phyloP scores from a whole-genome alignment of 1,139 yeast species.

The Diutina siamensis region DNA sequence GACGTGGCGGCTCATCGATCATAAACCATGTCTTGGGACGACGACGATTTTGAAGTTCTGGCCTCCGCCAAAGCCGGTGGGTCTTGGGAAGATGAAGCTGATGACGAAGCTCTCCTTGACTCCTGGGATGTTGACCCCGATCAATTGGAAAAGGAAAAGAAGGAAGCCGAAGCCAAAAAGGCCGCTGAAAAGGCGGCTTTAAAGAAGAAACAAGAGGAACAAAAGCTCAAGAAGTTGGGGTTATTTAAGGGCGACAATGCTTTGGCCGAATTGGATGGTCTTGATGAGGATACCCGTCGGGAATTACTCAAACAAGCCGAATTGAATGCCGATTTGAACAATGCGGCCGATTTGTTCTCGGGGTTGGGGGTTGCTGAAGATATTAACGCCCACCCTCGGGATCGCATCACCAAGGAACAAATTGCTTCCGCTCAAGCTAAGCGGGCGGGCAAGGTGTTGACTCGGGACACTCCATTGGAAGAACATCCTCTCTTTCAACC shows the following conservation, averaged over 20 bases:
- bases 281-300: slow-evolving; percentile 48
- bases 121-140: slow-evolving; percentile 71
- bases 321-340: slow-evolving; percentile 73
- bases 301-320: slow-evolving; percentile 73
- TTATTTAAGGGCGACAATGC: slow-evolving; percentile 20
- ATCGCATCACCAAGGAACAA: slow-evolving; percentile 17
- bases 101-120: slow-evolving; percentile 58
- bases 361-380: slow-evolving; percentile 63
- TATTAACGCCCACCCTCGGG: slow-evolving; percentile 52
- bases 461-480: slow-evolving; percentile 59
- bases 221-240: slow-evolving; percentile 20
- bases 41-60: slow-evolving; percentile 79
- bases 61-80: slow-evolving; percentile 32
- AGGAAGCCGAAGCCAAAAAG: slow-evolving; percentile 20
- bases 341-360: slow-evolving; percentile 88
- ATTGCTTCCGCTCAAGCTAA: slow-evolving; percentile 37
- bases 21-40: slow-evolving; percentile 60
- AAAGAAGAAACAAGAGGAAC: slow-evolving; percentile 28
- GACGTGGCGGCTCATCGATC: too few species aligned
- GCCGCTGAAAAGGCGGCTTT: slow-evolving; percentile 21
- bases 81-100: slow-evolving; percentile 81
- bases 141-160: slow-evolving; percentile 44
- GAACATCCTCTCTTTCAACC: slow-evolving; percentile 75
- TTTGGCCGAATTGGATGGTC: slow-evolving; percentile 44
- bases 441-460: slow-evolving; percentile 25